These are phyloP conservation scores for Arachnopeziza araneosa DNA, from an alignment of 2,329 filamentous ascomycete genomes.

Conservation along the genomic window DNA sequence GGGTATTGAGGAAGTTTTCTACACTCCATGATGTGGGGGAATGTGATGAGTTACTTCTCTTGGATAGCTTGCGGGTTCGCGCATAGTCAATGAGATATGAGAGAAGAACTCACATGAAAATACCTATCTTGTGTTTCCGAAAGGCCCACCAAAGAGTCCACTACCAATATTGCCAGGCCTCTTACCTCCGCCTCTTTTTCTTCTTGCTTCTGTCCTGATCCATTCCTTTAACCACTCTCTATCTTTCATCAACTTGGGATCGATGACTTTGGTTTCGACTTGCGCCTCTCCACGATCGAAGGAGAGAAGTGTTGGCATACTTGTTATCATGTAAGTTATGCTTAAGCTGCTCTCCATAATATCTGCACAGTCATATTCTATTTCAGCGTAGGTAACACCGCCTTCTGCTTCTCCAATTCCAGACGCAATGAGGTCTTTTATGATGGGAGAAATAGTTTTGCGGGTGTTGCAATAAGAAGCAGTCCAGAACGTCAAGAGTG, in stretches of 20 bases:
- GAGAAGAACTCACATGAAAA: slow-evolving; percentile 2
- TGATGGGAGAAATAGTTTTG: slow-evolving; percentile 42
- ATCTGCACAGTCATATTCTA: slow-evolving; percentile 54
- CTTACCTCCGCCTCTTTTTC: slow-evolving; percentile 40
- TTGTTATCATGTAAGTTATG: slow-evolving; percentile 52
- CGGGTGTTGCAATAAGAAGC: slow-evolving; percentile 54
- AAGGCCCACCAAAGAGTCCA: slow-evolving; percentile 38
- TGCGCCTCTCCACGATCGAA: slow-evolving; percentile 52
- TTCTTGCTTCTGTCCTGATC: slow-evolving; percentile 45
- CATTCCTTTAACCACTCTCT: slow-evolving; percentile 46
- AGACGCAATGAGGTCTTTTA: slow-evolving; percentile 41
- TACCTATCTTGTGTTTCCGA: slow-evolving; percentile 23
- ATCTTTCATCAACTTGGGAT: slow-evolving; percentile 45
- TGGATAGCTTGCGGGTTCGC: not conserved
- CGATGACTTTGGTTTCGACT: slow-evolving; percentile 42
- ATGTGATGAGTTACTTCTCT: not conserved
- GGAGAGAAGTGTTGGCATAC: slow-evolving; percentile 51
- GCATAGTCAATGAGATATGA: slow-evolving; percentile 3
- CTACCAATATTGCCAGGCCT: slow-evolving; percentile 32
- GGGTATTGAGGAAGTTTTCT: slow-evolving; percentile 64
- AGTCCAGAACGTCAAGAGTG: slow-evolving; percentile 57
- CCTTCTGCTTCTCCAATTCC: slow-evolving; percentile 48
- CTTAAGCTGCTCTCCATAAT: slow-evolving; percentile 45
- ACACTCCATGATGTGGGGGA: slow-evolving; percentile 39
- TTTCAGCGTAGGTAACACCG: slow-evolving; percentile 47